Evolutionary conservation across 2,329 filamentous ascomycete genomes (phyloP), one percentile per base, ranked within the genome.

Genomic region (Beauveria bassiana): DNA sequence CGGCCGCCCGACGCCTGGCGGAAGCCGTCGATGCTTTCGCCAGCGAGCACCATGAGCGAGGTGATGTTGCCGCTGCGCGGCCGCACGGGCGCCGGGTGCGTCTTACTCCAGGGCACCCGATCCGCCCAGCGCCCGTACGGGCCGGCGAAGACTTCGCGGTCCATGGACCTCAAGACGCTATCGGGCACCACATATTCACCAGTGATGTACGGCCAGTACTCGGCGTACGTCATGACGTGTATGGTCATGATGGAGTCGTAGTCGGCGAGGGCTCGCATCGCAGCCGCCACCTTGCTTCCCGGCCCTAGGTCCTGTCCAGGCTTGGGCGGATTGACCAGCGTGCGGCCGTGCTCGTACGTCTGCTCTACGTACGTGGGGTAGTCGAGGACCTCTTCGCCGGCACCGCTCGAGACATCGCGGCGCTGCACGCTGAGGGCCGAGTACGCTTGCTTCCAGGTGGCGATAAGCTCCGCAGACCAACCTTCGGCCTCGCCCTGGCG

Each of bases 271-370:
- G 24, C 8, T 5, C 47, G 47, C 26, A 50, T 9, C 18, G 3
- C 8, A 5, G 8, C 16, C 7, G 47, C 47, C 16, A 8, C 12
- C 8, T 1, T 12, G 26, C 16, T 2, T 16, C 47, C 24, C 10
- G 20, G 3, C 16, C 7, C 8, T 26, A 2, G 1, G 2, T 5
- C 10, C 10, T 6, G 12, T 5, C 1, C 8, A 16, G 4, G 2
- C 18, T 5, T 1, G 26, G 12, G 5, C 3, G 7, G 26, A 20
- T 14, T 8, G 14, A 50, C 47, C 18, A 50, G 7, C 1, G 7
- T 31, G 7, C 47, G 47, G 47, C 47, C 47, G 16, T n/a, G 16
- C 8, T 4, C 8, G 47, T 50, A 50, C 26, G 16, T 31, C 5
- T n/a, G 10, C 5, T 8, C 26, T 12, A n/a, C 26, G 24, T 50